Percentiles rank a stretch among this genome's conserved stretches.
These are phyloP conservation scores for Sugiyamaella neomexicana DNA, from an alignment of 1,139 yeast species.

Conservation along the genomic window DNA sequence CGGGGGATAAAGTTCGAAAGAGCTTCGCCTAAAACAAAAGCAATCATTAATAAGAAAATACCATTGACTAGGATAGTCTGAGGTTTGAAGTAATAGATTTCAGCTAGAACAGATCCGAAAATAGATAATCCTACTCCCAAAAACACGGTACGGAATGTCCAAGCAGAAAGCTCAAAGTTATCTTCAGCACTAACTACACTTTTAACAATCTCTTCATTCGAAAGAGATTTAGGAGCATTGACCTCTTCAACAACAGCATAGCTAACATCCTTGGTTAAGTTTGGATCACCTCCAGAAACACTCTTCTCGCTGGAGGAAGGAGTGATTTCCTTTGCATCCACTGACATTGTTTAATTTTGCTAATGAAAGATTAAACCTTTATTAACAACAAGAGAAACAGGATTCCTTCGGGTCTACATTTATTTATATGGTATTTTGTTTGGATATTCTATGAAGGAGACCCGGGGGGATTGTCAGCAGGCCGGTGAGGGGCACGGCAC, in stretches of 20 bases:
- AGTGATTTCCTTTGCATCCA: constrained; percentile 4
- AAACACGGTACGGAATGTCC: constrained; percentile 37
- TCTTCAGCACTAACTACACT: constrained; percentile 25
- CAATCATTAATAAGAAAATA: constrained; percentile 37
- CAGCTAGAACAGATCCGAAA: constrained; percentile 39
- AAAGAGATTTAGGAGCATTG: constrained; percentile 11
- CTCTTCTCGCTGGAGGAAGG: constrained; percentile 7
- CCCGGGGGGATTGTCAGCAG: background rate
- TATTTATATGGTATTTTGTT: background rate
- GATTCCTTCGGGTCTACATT: background rate
- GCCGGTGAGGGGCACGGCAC: constrained; percentile 10
- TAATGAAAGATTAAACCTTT: background rate
- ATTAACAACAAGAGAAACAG: too few relatives aligned
- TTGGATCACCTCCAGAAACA: background rate
- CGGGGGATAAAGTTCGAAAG: constrained; percentile 35
- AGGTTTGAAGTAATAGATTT: constrained; percentile 40
- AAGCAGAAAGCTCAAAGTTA: constrained; percentile 32
- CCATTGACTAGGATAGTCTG: constrained; percentile 39
- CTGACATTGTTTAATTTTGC: constrained; percentile 1
- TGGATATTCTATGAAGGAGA: too few relatives aligned
- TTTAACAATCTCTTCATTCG: constrained; percentile 20
- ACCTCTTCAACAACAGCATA: constrained; percentile 2
- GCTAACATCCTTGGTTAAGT: background rate
- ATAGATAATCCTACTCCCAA: constrained; percentile 38
- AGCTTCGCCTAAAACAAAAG: constrained; percentile 36